Conservation (phyloP, 345 rosid genomes). For the Diplotaxis tenuifolia region DNA sequence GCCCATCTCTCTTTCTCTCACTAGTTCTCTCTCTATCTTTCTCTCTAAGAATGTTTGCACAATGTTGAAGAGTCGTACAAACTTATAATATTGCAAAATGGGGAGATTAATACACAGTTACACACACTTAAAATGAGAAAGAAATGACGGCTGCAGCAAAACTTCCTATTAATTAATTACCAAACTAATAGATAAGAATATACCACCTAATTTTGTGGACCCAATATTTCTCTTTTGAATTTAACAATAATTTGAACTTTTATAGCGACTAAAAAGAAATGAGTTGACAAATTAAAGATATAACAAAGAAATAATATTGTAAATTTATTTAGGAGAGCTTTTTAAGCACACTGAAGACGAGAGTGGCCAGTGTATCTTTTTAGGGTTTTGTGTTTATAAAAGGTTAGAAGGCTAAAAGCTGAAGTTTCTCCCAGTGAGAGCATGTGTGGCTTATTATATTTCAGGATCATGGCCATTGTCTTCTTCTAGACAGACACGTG, state of each 20-base stretch:
- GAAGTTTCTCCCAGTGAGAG: conserved; percentile 38
- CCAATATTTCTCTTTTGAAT: background rate
- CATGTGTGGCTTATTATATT: conserved; percentile 35
- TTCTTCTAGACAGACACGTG: conserved; percentile 35
- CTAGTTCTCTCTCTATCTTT: background rate
- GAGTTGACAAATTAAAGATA: background rate
- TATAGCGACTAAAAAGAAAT: background rate
- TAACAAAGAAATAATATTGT: background rate
- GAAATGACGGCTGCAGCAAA: background rate
- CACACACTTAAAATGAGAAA: conserved; percentile 22
- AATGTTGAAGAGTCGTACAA: conserved; percentile 20
- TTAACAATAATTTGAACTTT: background rate
- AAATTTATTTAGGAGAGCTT: background rate
- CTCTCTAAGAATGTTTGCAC: conserved; percentile 31
- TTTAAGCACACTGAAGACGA: conserved; percentile 32
- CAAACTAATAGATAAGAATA: background rate
- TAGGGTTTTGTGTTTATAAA: conserved; percentile 58
- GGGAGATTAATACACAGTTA: conserved; percentile 14
- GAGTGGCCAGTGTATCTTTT: conserved; percentile 47
- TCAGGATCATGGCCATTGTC: conserved; percentile 37
- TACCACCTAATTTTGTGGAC: conserved; percentile 29
- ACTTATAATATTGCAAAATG: conserved; percentile 26
- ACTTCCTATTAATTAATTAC: background rate
- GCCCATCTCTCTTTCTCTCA: conserved; percentile 47
- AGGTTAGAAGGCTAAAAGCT: conserved; percentile 52